These are phyloP conservation scores for Boletus sp. DNA, from an alignment of 1,284 basidiomycete species.

Conservation along the genomic window DNA sequence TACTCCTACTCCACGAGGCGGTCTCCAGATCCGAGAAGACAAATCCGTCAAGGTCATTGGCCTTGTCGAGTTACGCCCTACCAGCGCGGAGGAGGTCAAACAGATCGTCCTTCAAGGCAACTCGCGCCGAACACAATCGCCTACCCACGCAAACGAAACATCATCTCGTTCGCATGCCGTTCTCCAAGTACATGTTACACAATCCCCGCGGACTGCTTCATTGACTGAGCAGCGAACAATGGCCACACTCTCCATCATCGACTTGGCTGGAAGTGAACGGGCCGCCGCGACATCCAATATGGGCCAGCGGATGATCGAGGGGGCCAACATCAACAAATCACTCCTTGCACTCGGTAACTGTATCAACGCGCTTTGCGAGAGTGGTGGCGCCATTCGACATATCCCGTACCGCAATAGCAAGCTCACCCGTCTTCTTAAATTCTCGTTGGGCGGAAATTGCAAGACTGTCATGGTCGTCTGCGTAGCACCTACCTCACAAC, in stretches of 20 bases:
- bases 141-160: slow-evolving; percentile 91
- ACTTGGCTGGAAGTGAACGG: slow-evolving; percentile 92
- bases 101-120: slow-evolving; percentile 88
- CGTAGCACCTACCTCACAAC: slow-evolving; percentile 86
- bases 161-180: slow-evolving; percentile 96
- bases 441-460: slow-evolving; percentile 95
- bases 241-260: slow-evolving; percentile 92
- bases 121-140: slow-evolving; percentile 81
- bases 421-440: slow-evolving; percentile 92
- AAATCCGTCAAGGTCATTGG: slow-evolving; percentile 87
- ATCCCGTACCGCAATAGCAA: slow-evolving; percentile 96
- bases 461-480: slow-evolving; percentile 98
- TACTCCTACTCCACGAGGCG: slow-evolving; percentile 65
- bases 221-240: slow-evolving; percentile 77
- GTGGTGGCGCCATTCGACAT: slow-evolving; percentile 78
- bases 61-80: slow-evolving; percentile 75
- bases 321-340: slow-evolving; percentile 97
- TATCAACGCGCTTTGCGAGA: slow-evolving; percentile 94
- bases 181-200: slow-evolving; percentile 87
- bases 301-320: slow-evolving; percentile 96
- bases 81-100: slow-evolving; percentile 86
- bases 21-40: slow-evolving; percentile 90
- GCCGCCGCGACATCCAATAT: slow-evolving; percentile 93
- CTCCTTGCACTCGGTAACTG: slow-evolving; percentile 93
- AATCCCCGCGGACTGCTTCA: slow-evolving; percentile 77